These are phyloP conservation scores for Euryodendron excelsum DNA, from an alignment of 148 eudicot species.

Conservation along the genomic window DNA sequence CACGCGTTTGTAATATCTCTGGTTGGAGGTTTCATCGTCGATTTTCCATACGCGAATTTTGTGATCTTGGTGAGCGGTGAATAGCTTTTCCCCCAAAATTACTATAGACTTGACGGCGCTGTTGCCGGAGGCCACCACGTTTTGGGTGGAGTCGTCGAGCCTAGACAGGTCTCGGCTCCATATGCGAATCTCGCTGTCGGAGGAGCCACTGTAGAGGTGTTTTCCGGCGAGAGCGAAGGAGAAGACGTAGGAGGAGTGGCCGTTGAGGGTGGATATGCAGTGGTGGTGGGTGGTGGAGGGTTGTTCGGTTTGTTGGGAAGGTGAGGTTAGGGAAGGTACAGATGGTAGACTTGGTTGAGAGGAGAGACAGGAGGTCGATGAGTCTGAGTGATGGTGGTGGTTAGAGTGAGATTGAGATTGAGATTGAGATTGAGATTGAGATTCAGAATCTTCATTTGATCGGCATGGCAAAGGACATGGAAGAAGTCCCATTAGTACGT, in stretches of 20 bases:
- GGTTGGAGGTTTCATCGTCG: constrained; percentile 13
- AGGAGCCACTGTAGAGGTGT: constrained; percentile 55
- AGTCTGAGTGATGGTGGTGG: constrained; percentile 30
- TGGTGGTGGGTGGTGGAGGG: constrained; percentile 25
- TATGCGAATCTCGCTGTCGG: constrained; percentile 42
- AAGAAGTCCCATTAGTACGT: constrained; percentile 37
- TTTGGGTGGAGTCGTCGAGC: not conserved
- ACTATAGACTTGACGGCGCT: constrained; percentile 60
- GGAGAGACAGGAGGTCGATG: constrained; percentile 41
- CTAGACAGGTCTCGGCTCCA: constrained; percentile 34
- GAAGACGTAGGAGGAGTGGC: constrained; percentile 54
- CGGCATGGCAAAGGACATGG: constrained; percentile 41
- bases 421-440: constrained; percentile 1
- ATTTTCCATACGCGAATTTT: constrained; percentile 70
- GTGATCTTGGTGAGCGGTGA: constrained; percentile 74
- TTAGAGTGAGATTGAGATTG: not conserved
- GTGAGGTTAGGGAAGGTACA: constrained; percentile 53
- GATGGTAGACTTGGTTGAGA: constrained; percentile 57
- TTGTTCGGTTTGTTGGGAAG: constrained; percentile 20
- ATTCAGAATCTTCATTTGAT: constrained; percentile 24
- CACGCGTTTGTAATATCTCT: constrained; percentile 32
- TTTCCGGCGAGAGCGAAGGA: constrained; percentile 47
- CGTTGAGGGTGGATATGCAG: constrained; percentile 51
- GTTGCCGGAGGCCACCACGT: constrained; percentile 22
- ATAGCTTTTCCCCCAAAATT: constrained; percentile 39